phyloP scores from a whole-genome alignment of 2,329 filamentous ascomycete species.

The Exophiala phaeomuriformis region DNA sequence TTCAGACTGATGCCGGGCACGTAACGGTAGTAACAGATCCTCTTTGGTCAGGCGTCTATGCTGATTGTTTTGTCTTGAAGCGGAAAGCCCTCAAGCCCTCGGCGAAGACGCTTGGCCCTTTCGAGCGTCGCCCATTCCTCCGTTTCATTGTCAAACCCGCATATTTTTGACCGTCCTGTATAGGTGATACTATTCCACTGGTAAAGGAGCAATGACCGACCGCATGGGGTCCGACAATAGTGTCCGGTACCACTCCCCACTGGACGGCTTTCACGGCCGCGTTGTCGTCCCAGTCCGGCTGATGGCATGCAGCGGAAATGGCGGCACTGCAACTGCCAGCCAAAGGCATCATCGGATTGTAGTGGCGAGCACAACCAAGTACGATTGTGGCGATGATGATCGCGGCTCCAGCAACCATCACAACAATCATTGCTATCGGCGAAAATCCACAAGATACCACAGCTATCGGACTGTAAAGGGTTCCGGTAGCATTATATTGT shows the following conservation, averaged over 20 bases:
- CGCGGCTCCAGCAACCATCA: constrained; percentile 12
- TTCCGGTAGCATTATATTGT: constrained; percentile 18
- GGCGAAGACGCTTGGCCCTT: too few species aligned
- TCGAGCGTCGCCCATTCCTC: background rate
- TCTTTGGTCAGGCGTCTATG: too few species aligned
- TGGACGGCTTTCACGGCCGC: constrained; percentile 22
- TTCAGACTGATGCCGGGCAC: too few species aligned
- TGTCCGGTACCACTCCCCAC: constrained; percentile 27
- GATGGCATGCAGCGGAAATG: constrained; percentile 33
- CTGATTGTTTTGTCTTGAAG: too few species aligned
- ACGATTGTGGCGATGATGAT: constrained; percentile 16
- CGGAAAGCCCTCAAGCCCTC: too few species aligned
- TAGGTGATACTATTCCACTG: constrained; percentile 18
- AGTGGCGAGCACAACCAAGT: constrained; percentile 18
- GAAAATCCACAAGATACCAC: constrained; percentile 27
- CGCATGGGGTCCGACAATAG: background rate
- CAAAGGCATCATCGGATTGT: constrained; percentile 28
- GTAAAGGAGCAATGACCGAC: constrained; percentile 28
- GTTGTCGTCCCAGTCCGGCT: constrained; percentile 22
- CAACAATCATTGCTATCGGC: constrained; percentile 22
- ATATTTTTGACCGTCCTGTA: constrained; percentile 20
- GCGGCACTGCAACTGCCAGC: constrained; percentile 32
- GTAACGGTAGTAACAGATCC: too few species aligned
- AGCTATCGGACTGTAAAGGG: constrained; percentile 2
- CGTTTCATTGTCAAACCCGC: constrained; percentile 4